phyloP scores from a whole-genome alignment of 2,329 filamentous ascomycete species.

The Sarocladiaceae sp. region DNA sequence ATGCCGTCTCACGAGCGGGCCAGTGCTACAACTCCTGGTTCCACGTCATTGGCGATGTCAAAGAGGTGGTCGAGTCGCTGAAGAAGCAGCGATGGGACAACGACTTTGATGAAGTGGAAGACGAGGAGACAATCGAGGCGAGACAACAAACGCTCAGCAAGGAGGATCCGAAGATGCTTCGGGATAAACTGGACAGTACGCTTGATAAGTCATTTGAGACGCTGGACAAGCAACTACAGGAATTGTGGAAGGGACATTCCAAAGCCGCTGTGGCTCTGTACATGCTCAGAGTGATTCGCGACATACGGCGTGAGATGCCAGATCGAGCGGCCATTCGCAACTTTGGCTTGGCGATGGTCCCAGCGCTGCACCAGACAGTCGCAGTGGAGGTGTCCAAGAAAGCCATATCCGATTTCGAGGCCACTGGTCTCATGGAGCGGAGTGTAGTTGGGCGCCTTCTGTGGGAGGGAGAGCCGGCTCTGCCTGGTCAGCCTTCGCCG shows the following conservation, averaged over 20 bases:
- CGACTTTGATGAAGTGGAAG: constrained; percentile 65
- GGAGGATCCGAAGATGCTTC: constrained; percentile 61
- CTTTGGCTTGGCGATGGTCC: constrained; percentile 57
- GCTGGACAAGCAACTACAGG: constrained; percentile 49
- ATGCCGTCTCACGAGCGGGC: constrained; percentile 56
- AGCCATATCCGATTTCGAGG: constrained; percentile 42
- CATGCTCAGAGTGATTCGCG: constrained; percentile 65
- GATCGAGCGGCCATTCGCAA: constrained; percentile 38
- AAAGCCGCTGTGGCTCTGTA: constrained; percentile 55
- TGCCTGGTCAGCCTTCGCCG: constrained; percentile 76
- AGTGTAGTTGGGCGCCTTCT: constrained; percentile 57
- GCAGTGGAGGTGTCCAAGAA: constrained; percentile 44
- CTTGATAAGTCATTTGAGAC: constrained; percentile 50
- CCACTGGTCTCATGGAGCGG: constrained; percentile 34
- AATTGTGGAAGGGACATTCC: constrained; percentile 41
- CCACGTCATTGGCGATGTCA: constrained; percentile 62
- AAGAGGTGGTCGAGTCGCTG: constrained; percentile 56
- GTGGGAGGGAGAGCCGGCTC: constrained; percentile 71
- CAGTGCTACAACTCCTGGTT: constrained; percentile 67
- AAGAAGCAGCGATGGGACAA: constrained; percentile 68
- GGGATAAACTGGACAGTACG: constrained; percentile 50
- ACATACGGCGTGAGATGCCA: constrained; percentile 63
- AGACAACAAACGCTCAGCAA: constrained; percentile 63
- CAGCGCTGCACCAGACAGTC: constrained; percentile 57
- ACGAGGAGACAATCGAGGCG: constrained; percentile 62